Evolutionary conservation across 129 eudicot species (phyloP), one percentile per base, ranked within the genome.

Genomic region (Apium graveolens): DNA sequence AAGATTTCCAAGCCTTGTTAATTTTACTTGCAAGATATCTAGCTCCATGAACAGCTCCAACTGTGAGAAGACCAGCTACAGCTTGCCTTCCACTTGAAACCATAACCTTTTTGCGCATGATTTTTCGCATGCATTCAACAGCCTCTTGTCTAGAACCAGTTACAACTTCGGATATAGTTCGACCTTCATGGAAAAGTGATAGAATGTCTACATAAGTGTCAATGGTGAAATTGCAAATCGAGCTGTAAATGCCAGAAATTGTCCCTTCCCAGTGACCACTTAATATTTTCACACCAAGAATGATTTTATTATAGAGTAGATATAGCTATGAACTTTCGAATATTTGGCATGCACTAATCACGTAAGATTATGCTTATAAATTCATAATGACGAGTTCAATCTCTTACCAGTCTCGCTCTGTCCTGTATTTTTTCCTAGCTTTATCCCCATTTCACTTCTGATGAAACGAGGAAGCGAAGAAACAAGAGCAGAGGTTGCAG

Each of bases 1-100:
- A 77, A 80, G 97, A 93, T 81, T 81, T 88, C 98, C 97, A 91
- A 62, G 98, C 96, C 86, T 94, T 94, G 24, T 57, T 65, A 88
- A 91, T 84, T 84, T 91, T 94, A 14, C 76, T 94, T 32, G 91
- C 88, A 46, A 94, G 87, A 80, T 94, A 94, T 83, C 79, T 81
- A 34, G 83, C 49, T 77, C 97, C 97, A 78, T 85, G 87, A 83
- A 87, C 74, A 39, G 88, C 96, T 60, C 98, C 98, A 32, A 74
- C 93, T 12, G 93, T 87, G 32, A 91, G 38, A 27, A 91, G 80
- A 82, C 98, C 96, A 79, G 98, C 96, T 16, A 90, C 90, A 32
- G 97, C 96, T 65, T 94, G 98, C 86, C 97, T 90, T 42, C 90
- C 88, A 79, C 98, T 94, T 46, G 98, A 94, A 79, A 80, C 75